A percentile compares a stretch with the other conserved stretches of the same genome.
Evolutionary conservation across 139 green algal genomes (phyloP).

Genomic region (Chlamydomonas incerta): DNA sequence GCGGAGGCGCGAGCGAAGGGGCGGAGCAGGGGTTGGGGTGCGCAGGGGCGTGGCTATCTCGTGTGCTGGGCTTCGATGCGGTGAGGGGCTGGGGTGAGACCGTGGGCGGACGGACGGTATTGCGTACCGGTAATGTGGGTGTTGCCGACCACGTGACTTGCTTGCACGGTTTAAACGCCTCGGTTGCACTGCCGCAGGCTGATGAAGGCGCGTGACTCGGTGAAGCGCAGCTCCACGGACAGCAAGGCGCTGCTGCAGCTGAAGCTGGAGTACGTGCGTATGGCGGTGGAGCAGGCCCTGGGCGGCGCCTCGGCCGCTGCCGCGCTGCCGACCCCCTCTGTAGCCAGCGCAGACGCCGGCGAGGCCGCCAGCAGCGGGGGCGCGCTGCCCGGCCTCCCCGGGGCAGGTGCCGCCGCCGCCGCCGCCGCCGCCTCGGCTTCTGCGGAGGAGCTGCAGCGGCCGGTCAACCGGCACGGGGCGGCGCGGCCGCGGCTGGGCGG

Average conservation of each 20-base stretch:
- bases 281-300: conserved; percentile 20
- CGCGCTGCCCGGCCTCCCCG: not conserved
- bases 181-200: not conserved
- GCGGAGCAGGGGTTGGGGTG: too few relatives aligned
- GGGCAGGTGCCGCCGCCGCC: not conserved
- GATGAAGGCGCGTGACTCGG: conserved; percentile 4
- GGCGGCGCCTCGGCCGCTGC: not conserved
- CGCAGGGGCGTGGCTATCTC: too few relatives aligned
- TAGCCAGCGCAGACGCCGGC: not conserved
- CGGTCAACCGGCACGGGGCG: not conserved
- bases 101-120: too few relatives aligned
- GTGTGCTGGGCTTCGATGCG: too few relatives aligned
- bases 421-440: not conserved
- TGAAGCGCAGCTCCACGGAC: not conserved
- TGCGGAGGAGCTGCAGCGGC: not conserved
- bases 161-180: not conserved
- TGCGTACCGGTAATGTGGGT: too few relatives aligned
- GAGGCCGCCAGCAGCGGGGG: not conserved
- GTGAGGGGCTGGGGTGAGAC: too few relatives aligned
- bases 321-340: too few relatives aligned
- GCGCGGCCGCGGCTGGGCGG: not conserved
- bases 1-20: not conserved
- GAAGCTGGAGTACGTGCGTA: not conserved
- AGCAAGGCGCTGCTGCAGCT: not conserved
- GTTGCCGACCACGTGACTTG: too few relatives aligned